These are phyloP conservation scores for Cryphonectria japonica DNA, from an alignment of 2,329 filamentous ascomycete species.

Conservation along the genomic window DNA sequence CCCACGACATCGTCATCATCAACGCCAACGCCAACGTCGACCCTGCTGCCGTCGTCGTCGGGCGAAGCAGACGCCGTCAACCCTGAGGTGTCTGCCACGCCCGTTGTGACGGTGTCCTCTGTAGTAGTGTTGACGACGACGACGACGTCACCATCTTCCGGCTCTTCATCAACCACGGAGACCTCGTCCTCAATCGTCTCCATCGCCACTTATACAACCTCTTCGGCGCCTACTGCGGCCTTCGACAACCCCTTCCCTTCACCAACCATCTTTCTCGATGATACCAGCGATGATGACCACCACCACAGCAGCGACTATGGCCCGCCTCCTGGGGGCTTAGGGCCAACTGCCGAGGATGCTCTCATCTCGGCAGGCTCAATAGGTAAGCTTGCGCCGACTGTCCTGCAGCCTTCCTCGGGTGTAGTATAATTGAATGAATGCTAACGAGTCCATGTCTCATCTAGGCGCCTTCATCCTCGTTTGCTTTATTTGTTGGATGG, in stretches of 20 bases:
- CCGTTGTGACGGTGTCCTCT: constrained; percentile 24
- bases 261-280: constrained; percentile 21
- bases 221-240: constrained; percentile 18
- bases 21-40: constrained; percentile 21
- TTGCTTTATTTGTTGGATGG: constrained; percentile 50
- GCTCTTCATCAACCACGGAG: not conserved
- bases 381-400: constrained; percentile 33
- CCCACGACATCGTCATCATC: not conserved
- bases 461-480: constrained; percentile 50
- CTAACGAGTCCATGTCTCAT: not conserved
- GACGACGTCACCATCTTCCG: not conserved
- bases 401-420: not conserved
- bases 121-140: constrained; percentile 29
- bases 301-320: constrained; percentile 1
- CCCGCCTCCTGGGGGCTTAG: constrained; percentile 26
- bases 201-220: not conserved
- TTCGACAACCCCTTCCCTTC: constrained; percentile 19
- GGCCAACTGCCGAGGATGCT: constrained; percentile 36
- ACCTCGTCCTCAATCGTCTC: not conserved
- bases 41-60: constrained; percentile 13
- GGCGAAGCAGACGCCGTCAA: constrained; percentile 7
- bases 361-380: constrained; percentile 42
- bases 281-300: constrained; percentile 19
- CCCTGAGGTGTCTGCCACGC: constrained; percentile 9
- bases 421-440: not conserved